phyloP scores from a whole-genome alignment of 2,329 filamentous ascomycete species.

The Calonectria henricotiae region DNA sequence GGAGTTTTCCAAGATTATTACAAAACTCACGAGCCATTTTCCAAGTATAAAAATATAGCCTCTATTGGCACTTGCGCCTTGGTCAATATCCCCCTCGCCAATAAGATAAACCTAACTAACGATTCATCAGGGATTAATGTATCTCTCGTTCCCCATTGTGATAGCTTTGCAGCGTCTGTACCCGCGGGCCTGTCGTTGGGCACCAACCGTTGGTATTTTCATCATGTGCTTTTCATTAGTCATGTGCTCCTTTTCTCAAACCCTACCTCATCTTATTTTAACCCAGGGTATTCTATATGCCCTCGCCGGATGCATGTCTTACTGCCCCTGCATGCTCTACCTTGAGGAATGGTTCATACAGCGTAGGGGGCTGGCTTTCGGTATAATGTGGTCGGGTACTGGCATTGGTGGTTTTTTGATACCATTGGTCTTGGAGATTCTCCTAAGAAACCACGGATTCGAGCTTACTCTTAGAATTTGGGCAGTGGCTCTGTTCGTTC shows the following conservation, averaged over 20 bases:
- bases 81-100: slow-evolving; percentile 56
- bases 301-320: slow-evolving; percentile 69
- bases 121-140: slow-evolving; percentile 51
- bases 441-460: slow-evolving; percentile 19
- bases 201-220: slow-evolving; percentile 61
- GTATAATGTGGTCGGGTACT: slow-evolving; percentile 65
- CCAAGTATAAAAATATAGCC: slow-evolving; percentile 66
- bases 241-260: slow-evolving; percentile 65
- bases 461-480: slow-evolving; percentile 53
- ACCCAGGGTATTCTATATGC: slow-evolving; percentile 74
- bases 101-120: neutral
- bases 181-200: slow-evolving; percentile 59
- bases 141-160: slow-evolving; percentile 64
- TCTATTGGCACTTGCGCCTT: slow-evolving; percentile 74
- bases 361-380: slow-evolving; percentile 65
- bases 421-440: slow-evolving; percentile 17
- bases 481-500: slow-evolving; percentile 64
- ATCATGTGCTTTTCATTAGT: slow-evolving; percentile 66
- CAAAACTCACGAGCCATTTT: slow-evolving; percentile 70
- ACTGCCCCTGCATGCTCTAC: slow-evolving; percentile 69
- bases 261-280: slow-evolving; percentile 67
- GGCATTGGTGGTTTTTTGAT: slow-evolving; percentile 28
- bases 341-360: slow-evolving; percentile 71
- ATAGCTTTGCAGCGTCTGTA: slow-evolving; percentile 63
- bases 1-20: slow-evolving; percentile 80